Conservation (phyloP, 495 filamentous ascomycete genomes). For the Penicillium atrosanguineum region DNA sequence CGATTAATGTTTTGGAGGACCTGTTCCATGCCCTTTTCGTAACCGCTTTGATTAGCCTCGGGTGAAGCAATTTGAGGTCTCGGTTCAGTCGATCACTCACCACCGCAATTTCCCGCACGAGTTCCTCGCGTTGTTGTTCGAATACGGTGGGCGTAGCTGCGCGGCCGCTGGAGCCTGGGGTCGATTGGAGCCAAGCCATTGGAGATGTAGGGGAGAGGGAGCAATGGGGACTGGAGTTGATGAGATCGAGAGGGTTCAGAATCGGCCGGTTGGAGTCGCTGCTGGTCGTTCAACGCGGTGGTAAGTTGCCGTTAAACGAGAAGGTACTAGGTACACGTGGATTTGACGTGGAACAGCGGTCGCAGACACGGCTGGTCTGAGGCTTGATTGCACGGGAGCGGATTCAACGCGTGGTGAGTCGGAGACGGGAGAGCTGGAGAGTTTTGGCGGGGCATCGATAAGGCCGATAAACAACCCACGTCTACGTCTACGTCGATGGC, state of each 20-base stretch:
- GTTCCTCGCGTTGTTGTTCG: constrained; percentile 75
- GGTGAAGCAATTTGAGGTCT: neutral
- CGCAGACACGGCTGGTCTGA: neutral
- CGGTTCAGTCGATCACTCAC: constrained; percentile 39
- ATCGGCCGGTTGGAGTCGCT: neutral
- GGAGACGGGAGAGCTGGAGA: neutral
- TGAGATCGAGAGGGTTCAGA: neutral
- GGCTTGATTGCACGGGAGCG: neutral
- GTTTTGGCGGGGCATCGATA: neutral
- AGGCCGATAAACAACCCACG: neutral
- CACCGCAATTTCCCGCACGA: constrained; percentile 75
- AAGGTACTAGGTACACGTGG: no score
- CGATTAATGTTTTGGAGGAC: constrained; percentile 96
- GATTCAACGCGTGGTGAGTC: neutral
- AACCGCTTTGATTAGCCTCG: neutral
- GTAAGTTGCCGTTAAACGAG: neutral
- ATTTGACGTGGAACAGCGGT: neutral
- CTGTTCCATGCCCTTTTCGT: constrained; percentile 77
- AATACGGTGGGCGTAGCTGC: constrained; percentile 53
- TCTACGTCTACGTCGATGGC: neutral
- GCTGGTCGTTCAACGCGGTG: constrained; percentile 1
- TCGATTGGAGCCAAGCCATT: constrained; percentile 19
- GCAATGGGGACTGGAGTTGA: neutral
- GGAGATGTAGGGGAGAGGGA: neutral
- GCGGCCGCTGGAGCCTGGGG: constrained; percentile 31